phyloP scores from a whole-genome alignment of 2,329 filamentous ascomycete species.

The Aspergillus fischeri region DNA sequence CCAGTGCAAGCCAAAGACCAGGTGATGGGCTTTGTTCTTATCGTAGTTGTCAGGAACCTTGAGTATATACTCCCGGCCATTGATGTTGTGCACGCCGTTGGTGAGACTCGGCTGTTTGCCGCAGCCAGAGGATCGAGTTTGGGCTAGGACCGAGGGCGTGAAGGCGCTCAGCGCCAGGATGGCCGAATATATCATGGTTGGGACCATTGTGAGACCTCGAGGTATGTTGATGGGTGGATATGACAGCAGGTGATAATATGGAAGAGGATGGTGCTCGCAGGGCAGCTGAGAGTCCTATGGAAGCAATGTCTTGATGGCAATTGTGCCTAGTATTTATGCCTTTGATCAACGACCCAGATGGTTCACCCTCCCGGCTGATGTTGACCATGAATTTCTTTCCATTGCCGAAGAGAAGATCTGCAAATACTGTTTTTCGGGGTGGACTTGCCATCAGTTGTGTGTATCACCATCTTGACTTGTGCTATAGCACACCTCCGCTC shows the following conservation, averaged over 20 bases:
- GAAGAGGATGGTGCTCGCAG: not conserved
- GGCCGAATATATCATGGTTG: not conserved
- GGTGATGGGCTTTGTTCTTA: conserved; percentile 33
- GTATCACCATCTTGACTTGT: not conserved
- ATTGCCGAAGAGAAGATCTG: not conserved
- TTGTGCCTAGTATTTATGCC: not conserved
- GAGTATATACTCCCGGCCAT: conserved; percentile 13
- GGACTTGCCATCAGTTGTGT: not conserved
- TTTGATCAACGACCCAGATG: not conserved
- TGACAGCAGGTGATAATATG: not conserved
- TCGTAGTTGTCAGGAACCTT: conserved; percentile 33
- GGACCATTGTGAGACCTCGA: not conserved
- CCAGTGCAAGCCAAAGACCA: conserved; percentile 44
- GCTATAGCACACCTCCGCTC: not conserved
- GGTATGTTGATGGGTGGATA: not conserved
- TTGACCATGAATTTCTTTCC: not conserved
- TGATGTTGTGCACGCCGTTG: conserved; percentile 10
- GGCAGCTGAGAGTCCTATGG: not conserved
- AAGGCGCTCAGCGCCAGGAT: not conserved
- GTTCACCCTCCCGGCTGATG: not conserved
- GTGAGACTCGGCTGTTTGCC: conserved; percentile 10
- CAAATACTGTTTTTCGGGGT: not conserved
- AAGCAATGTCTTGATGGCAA: not conserved
- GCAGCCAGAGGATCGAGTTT: conserved; percentile 7
- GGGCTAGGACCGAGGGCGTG: not conserved